phyloP scores from a whole-genome alignment of 2,329 filamentous ascomycete genomes.

The Fusarium gaditjirri region DNA sequence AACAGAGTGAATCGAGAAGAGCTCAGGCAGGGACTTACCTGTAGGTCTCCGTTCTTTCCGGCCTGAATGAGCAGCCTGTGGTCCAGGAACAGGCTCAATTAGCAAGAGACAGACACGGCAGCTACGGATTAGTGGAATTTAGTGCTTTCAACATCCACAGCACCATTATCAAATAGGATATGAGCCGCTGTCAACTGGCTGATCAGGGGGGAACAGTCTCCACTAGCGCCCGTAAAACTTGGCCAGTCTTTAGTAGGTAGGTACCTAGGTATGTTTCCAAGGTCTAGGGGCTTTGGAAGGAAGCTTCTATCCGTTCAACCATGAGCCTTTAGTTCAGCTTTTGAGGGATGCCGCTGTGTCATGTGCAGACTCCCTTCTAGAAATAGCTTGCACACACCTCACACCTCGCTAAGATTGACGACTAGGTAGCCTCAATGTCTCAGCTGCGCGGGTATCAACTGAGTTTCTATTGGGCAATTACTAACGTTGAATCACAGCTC shows the following conservation, averaged over 20 bases:
- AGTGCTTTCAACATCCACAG: not conserved
- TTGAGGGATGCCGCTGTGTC: not conserved
- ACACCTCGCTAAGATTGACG: slow-evolving; percentile 22
- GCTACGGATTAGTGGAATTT: slow-evolving; percentile 1
- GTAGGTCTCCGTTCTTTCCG: slow-evolving; percentile 14
- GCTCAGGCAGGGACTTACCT: not conserved
- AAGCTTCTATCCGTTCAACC: not conserved
- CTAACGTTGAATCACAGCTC: slow-evolving; percentile 7
- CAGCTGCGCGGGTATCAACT: slow-evolving; percentile 4
- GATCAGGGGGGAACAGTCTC: slow-evolving; percentile 1
- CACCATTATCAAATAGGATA: slow-evolving; percentile 22
- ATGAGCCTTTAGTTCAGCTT: not conserved
- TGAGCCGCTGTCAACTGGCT: slow-evolving; percentile 30
- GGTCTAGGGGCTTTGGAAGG: not conserved
- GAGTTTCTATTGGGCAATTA: not conserved
- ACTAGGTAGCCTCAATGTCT: slow-evolving; percentile 34
- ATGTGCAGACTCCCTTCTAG: slow-evolving; percentile 5
- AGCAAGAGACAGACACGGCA: slow-evolving; percentile 7
- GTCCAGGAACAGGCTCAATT: slow-evolving; percentile 19
- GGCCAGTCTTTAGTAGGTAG: slow-evolving; percentile 2
- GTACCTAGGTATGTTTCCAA: slow-evolving; percentile 2
- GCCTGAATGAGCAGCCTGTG: slow-evolving; percentile 1
- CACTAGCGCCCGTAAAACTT: slow-evolving; percentile 7
- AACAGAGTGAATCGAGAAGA: not conserved
- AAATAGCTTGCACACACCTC: slow-evolving; percentile 17